A percentile compares a stretch with the other conserved stretches of the same genome.
phyloP scores from a whole-genome alignment of 371 early-diverging fungal species.

The Sanchytrium tribonematis region DNA sequence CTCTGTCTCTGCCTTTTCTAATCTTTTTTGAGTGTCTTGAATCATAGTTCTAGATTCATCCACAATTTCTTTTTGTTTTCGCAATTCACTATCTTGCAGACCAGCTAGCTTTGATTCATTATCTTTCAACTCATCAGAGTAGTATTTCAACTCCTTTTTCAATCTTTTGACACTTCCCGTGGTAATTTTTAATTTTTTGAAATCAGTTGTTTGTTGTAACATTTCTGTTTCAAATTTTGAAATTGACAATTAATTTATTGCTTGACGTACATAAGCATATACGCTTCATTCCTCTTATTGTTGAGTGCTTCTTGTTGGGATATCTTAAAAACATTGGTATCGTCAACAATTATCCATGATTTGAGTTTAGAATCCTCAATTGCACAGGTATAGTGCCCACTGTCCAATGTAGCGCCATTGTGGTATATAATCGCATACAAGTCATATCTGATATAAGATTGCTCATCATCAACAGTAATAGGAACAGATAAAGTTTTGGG shows the following conservation, averaged over 20 bases:
- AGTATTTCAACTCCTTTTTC: not conserved
- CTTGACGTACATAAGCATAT: not conserved
- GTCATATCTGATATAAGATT: not conserved
- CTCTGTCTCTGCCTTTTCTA: not conserved
- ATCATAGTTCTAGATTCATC: not conserved
- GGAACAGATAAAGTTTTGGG: not conserved
- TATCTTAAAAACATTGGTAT: not conserved
- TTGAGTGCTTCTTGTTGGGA: not conserved
- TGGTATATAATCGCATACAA: not conserved
- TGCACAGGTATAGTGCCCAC: constrained; percentile 1
- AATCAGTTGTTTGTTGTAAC: not conserved
- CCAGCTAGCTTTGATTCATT: not conserved
- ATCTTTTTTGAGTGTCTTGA: not conserved
- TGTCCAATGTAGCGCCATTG: not conserved
- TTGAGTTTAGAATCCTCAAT: not conserved
- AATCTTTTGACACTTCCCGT: not conserved
- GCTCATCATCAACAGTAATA: not conserved
- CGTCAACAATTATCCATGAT: not conserved
- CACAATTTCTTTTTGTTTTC: not conserved
- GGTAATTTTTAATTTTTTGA: not conserved
- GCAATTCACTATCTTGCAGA: not conserved
- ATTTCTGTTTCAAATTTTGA: not conserved
- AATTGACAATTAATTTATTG: not conserved
- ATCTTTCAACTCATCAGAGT: not conserved
- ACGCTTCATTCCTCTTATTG: not conserved